Evolutionary conservation across 1,284 basidiomycete genomes (phyloP).

Genomic region (Hortiboletus rubellus): DNA sequence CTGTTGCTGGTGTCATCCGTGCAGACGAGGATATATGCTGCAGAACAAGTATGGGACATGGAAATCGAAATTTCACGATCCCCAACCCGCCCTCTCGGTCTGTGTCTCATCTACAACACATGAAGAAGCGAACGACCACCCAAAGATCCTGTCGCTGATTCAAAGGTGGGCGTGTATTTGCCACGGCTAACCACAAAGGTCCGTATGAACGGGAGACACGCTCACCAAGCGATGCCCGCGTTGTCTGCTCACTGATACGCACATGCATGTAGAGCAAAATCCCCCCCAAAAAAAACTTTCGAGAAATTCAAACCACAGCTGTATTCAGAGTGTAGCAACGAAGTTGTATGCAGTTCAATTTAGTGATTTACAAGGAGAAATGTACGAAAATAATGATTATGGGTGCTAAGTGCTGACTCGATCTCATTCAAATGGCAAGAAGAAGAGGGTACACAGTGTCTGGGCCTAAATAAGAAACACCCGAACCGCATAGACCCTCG

Average conservation of each 20-base stretch:
- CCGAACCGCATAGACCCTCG: too few species aligned
- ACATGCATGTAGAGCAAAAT: constrained; percentile 37
- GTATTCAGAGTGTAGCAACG: too few species aligned
- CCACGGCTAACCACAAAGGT: constrained; percentile 55
- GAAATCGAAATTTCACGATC: constrained; percentile 54
- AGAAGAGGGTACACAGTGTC: too few species aligned
- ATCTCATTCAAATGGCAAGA: too few species aligned
- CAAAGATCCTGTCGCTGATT: constrained; percentile 64
- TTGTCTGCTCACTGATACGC: not conserved
- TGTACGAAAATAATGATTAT: too few species aligned
- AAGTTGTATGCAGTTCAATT: too few species aligned
- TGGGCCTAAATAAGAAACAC: too few species aligned
- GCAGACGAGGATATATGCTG: constrained; percentile 1
- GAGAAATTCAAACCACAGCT: too few species aligned
- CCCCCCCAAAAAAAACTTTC: too few species aligned
- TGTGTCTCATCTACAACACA: not conserved
- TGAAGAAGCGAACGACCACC: not conserved
- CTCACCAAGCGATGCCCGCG: not conserved
- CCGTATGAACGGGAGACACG: constrained; percentile 3
- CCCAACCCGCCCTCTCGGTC: constrained; percentile 57
- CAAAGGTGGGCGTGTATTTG: constrained; percentile 48
- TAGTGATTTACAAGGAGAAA: too few species aligned
- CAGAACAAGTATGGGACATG: constrained; percentile 56
- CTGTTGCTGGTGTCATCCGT: not conserved
- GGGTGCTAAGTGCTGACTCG: too few species aligned